A percentile compares a stretch with the other conserved stretches of the same genome.
Conservation (phyloP, 176 grass and related monocot genomes). For the Saccharum spontaneum region DNA sequence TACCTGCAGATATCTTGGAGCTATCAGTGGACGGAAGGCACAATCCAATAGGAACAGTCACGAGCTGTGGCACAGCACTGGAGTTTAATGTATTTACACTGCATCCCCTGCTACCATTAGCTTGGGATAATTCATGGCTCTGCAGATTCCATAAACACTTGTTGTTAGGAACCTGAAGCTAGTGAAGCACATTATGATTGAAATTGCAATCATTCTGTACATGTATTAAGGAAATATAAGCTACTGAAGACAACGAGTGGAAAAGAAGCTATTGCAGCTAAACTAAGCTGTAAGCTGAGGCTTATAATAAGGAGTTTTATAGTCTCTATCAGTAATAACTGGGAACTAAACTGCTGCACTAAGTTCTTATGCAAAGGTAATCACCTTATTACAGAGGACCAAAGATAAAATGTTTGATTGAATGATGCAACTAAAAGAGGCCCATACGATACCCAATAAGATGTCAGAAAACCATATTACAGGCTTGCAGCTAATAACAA, state of each 20-base stretch:
- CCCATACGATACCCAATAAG: constrained; percentile 10
- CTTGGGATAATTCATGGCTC: constrained; percentile 42
- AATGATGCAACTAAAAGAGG: constrained; percentile 5
- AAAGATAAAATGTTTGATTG: constrained; percentile 4
- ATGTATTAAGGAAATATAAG: constrained; percentile 22
- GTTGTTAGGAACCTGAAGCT: constrained; percentile 25
- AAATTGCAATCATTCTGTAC: constrained; percentile 15
- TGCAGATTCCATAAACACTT: constrained; percentile 46
- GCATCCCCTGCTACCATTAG: constrained; percentile 43
- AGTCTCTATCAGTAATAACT: constrained; percentile 14
- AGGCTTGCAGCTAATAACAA: constrained; percentile 1
- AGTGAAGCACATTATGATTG: constrained; percentile 5
- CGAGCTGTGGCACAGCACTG: constrained; percentile 35
- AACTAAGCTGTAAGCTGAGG: neutral
- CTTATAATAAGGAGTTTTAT: neutral
- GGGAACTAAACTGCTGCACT: neutral
- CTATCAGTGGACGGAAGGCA: constrained; percentile 43
- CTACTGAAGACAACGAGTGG: neutral
- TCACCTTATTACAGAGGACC: neutral
- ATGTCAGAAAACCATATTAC: constrained; percentile 10
- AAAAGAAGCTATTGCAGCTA: constrained; percentile 3
- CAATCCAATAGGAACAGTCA: constrained; percentile 57
- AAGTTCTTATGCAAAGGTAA: constrained; percentile 1
- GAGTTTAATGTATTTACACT: constrained; percentile 24
- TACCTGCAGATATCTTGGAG: constrained; percentile 49